phyloP scores from a whole-genome alignment of 1,284 basidiomycete species.

The Leccinum subrobustum region DNA sequence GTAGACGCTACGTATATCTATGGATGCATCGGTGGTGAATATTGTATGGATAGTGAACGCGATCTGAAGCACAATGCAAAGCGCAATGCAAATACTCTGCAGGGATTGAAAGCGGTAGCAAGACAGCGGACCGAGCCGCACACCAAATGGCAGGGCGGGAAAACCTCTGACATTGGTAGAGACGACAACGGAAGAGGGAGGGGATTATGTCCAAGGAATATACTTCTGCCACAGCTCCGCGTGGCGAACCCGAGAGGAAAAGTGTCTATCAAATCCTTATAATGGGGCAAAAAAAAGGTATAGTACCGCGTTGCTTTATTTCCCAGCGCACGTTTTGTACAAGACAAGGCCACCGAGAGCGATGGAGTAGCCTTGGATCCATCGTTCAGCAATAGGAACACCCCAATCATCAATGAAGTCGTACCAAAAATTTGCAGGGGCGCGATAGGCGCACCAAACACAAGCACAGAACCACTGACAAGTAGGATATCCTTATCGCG shows the following conservation, averaged over 20 bases:
- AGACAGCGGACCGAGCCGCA: neutral
- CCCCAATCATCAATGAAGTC: conserved; percentile 23
- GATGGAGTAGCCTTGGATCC: conserved; percentile 66
- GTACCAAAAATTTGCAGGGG: conserved; percentile 84
- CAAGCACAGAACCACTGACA: conserved; percentile 83
- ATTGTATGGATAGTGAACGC: conserved; percentile 1
- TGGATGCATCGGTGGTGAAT: neutral
- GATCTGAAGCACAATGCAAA: conserved; percentile 1
- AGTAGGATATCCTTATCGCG: conserved; percentile 82
- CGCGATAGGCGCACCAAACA: conserved; percentile 81
- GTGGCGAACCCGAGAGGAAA: neutral
- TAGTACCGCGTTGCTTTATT: conserved; percentile 34
- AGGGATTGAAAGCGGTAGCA: neutral
- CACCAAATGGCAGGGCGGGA: neutral
- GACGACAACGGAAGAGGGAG: neutral
- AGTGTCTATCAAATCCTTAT: neutral
- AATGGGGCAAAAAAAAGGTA: neutral
- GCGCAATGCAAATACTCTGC: neutral
- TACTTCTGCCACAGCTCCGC: neutral
- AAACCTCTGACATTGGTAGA: neutral
- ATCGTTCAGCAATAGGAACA: conserved; percentile 3
- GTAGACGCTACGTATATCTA: conserved; percentile 11
- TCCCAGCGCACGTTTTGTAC: conserved; percentile 78
- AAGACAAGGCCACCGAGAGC: conserved; percentile 79
- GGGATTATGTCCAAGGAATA: conserved; percentile 7